Base-by-base conservation (phyloP, 73 alveolate genomes). In the Diophrys sp. region DNA sequence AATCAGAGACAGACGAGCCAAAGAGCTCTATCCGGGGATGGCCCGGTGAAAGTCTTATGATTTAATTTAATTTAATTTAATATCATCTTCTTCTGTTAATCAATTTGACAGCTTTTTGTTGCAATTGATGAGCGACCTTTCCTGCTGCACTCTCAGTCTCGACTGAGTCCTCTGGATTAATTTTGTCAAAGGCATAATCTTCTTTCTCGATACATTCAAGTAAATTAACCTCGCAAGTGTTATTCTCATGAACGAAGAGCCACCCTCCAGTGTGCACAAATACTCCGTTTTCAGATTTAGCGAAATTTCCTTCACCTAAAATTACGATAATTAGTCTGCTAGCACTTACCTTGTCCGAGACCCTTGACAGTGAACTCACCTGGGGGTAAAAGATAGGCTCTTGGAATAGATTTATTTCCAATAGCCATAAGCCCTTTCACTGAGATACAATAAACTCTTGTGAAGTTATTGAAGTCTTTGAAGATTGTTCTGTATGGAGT, bases 251-350 rank as follows among this genome's bases (percentile, higher is more conserved):
- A 24, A 84, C 92, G 70, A 84, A 77, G 28, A 84, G 73, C 92
- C 92, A 84, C 0, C 92, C 92, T 53, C 92, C 92, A 1, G 92
- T 78, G 81, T 84, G 92, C 26, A 84, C 78, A 84, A 84, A 84
- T 24, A 67, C 32, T 18, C 92, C 92, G 55, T 73, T 53, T 1
- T 77, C 92, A 29, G 33, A 23, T 44, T 68, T 84, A 34, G 92
- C 11, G 75, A 62, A 54, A 74, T 84, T 84, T 25, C 92, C 92
- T 25, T 84, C 92, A 23, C 91, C 91, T 33, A n/a, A n/a, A 27
- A 27, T 1, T 14, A 56, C 23, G 18, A n/a, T 25, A 11, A 23
- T 66, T 66, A 66, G 24, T 23, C 11, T 66, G 14, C 23, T 66
- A 18, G 24, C 24, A n/a, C 70, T 8, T 75, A 75, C 85, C 85